Base-by-base conservation (phyloP, 2,329 filamentous ascomycete genomes). In the Exophiala viscosa region DNA sequence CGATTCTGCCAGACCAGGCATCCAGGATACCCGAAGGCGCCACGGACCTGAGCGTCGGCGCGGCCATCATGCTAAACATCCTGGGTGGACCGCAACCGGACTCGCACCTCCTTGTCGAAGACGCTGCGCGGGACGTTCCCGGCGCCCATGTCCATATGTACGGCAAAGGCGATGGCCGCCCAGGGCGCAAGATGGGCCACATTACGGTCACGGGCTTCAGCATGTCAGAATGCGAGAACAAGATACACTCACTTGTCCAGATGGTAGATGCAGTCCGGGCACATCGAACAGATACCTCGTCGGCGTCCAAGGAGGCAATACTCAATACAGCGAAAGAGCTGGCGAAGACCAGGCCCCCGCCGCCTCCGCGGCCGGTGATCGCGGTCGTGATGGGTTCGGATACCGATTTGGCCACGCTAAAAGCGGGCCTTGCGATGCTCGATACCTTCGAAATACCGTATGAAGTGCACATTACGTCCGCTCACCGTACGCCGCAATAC, bases 131-230 rank as follows among this genome's bases (percentile, higher is more conserved):
- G 32, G 73, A 78, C 41, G 76, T 78, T 48, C 80, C 78, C 39
- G 81, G 77, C 49, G 82, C 80, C 34, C 79, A 76, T 47, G 78
- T 96, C 9, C 92, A 99, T 65, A 82, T 96, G 42, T 99, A 99
- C 73, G 91, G 91, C 65, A 97, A 97, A 72, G 82, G 81, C 9
- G 83, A 82, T 42, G 87, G 90, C 20, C 88, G 90, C 63, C 89
- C 88, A 3, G 87, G 89, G 32, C 85, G 93, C 41, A 99, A 97
- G 71, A 97, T 97, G 74, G 92, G 92, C 9, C 93, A 99, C 69
- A 83, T 99, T 61, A 97, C 91, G 1, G 73, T 95, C 34, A 87
- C 88, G 1, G 84, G 84, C 1, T 76, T 80, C 10, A 83, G 81
- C 0, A 83, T 91, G 66, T 73, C 80, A 34, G 78, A 85, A 62